Conservation (phyloP, 495 filamentous ascomycete species). For the Sordaria brevicollis region DNA sequence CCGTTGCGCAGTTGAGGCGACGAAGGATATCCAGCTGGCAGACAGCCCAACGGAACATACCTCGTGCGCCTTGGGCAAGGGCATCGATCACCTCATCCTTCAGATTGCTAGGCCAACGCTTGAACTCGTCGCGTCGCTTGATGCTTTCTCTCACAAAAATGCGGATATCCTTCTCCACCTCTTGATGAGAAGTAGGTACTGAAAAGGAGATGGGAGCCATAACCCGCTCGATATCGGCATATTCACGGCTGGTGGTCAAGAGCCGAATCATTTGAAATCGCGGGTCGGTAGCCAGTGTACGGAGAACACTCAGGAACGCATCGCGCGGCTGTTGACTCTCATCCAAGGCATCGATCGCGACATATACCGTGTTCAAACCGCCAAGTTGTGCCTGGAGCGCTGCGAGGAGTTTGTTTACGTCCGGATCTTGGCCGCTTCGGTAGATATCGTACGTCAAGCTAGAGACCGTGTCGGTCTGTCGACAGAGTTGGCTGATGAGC, state of each 20-base stretch:
- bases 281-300: slow-evolving; percentile 14
- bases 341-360: slow-evolving; percentile 27
- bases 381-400: slow-evolving; percentile 2
- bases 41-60: slow-evolving; percentile 39
- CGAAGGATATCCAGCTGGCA: slow-evolving; percentile 34
- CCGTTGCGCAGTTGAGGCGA: slow-evolving; percentile 4
- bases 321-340: slow-evolving; percentile 15
- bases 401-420: background rate
- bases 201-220: slow-evolving; percentile 5
- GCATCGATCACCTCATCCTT: slow-evolving; percentile 16
- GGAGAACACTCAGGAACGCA: slow-evolving; percentile 10
- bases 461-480: slow-evolving; percentile 12
- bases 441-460: slow-evolving; percentile 2
- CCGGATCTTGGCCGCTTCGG: background rate
- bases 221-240: slow-evolving; percentile 24
- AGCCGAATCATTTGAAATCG: slow-evolving; percentile 27
- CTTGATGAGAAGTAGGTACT: slow-evolving; percentile 26
- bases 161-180: slow-evolving; percentile 25
- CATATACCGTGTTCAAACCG: slow-evolving; percentile 9
- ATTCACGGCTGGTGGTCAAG: slow-evolving; percentile 31
- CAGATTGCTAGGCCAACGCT: slow-evolving; percentile 11
- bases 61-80: slow-evolving; percentile 23
- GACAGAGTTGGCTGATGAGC: slow-evolving; percentile 22
- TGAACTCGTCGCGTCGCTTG: slow-evolving; percentile 8
- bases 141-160: slow-evolving; percentile 19